These are phyloP conservation scores for Bruguiera gymnorhiza DNA, from an alignment of 345 rosid genomes.

Conservation along the genomic window DNA sequence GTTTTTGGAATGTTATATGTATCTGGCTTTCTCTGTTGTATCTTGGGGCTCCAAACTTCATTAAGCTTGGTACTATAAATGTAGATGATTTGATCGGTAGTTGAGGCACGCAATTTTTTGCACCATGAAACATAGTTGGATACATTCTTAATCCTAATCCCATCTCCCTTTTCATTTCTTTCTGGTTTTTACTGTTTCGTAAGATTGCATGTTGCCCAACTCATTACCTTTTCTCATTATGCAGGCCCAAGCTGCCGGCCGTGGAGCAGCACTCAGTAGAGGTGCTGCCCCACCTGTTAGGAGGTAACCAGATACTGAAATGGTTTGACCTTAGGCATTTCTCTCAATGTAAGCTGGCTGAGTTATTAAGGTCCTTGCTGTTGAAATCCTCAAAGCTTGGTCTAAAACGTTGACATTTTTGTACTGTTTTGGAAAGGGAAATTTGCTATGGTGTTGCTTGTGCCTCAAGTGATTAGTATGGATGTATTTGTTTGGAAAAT, in stretches of 20 bases:
- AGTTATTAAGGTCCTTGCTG: constrained; percentile 7
- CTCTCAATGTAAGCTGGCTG: not conserved
- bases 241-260: constrained; percentile 78
- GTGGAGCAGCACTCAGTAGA: constrained; percentile 71
- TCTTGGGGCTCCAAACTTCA: not conserved
- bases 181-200: not conserved
- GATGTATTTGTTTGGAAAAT: constrained; percentile 1
- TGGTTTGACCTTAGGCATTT: not conserved
- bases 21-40: too few relatives aligned
- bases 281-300: constrained; percentile 75
- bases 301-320: constrained; percentile 33
- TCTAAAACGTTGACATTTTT: not conserved
- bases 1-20: too few relatives aligned
- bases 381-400: constrained; percentile 3
- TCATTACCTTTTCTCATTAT: not conserved
- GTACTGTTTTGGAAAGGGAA: not conserved
- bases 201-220: not conserved
- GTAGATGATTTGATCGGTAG: too few relatives aligned
- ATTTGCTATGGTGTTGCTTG: not conserved
- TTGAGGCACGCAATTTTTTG: not conserved
- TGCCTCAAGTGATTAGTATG: not conserved
- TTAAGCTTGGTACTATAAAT: not conserved
- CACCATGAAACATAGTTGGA: not conserved
- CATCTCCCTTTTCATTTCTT: not conserved
- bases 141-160: not conserved